Percentiles rank a stretch among this genome's conserved stretches.
These are phyloP conservation scores for Monosporascus sp. DNA, from an alignment of 2,329 filamentous ascomycete species.

Conservation along the genomic window DNA sequence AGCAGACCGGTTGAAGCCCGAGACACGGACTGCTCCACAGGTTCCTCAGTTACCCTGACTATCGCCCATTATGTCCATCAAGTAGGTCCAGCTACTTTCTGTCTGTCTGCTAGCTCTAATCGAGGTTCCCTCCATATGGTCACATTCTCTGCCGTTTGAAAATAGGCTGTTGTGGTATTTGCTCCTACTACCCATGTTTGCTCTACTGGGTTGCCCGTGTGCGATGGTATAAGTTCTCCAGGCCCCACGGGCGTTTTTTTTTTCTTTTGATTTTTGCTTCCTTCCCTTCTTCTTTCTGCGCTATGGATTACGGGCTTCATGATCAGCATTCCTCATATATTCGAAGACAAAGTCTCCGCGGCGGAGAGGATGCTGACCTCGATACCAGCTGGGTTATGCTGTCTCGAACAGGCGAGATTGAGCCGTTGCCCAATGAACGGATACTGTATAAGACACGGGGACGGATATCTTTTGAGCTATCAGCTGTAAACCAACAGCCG, in stretches of 20 bases:
- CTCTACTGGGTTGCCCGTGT: background rate
- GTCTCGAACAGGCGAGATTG: slow-evolving; percentile 65
- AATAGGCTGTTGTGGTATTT: too few relatives aligned
- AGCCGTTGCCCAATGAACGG: slow-evolving; percentile 78
- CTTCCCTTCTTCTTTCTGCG: slow-evolving; percentile 3
- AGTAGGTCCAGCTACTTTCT: slow-evolving; percentile 26
- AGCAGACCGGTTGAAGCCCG: slow-evolving; percentile 28
- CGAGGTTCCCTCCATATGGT: slow-evolving; percentile 6
- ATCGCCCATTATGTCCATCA: slow-evolving; percentile 35
- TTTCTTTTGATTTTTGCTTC: background rate
- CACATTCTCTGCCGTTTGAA: slow-evolving; percentile 2
- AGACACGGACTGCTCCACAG: slow-evolving; percentile 22
- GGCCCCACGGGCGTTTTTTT: background rate
- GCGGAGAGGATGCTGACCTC: slow-evolving; percentile 46
- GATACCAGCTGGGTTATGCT: slow-evolving; percentile 83
- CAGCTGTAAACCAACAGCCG: slow-evolving; percentile 61
- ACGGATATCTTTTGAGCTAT: slow-evolving; percentile 70
- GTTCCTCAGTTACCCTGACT: slow-evolving; percentile 20
- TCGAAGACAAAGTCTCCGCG: slow-evolving; percentile 32
- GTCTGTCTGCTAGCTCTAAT: slow-evolving; percentile 12
- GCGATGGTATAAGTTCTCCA: too few relatives aligned
- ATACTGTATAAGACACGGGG: slow-evolving; percentile 75
- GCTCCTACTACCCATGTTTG: background rate
- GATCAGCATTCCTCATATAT: slow-evolving; percentile 39
- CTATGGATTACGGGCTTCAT: slow-evolving; percentile 33